A percentile compares a stretch with the other conserved stretches of the same genome.
Evolutionary conservation across 2,329 filamentous ascomycete species (phyloP).

Genomic region (Aspergillus fructus): DNA sequence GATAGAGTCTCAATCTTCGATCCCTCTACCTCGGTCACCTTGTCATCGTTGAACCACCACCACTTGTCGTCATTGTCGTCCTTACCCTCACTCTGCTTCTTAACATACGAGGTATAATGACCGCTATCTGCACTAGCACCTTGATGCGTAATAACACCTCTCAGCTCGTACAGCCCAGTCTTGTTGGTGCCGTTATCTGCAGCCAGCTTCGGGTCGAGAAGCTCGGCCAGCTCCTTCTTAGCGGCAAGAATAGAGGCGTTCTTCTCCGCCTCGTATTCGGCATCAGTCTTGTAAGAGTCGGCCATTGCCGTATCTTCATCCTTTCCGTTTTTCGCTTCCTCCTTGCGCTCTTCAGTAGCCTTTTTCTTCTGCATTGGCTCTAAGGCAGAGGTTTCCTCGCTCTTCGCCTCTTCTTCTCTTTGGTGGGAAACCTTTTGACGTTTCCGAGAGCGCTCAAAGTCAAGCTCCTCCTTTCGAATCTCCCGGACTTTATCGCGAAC

Average conservation of each 20-base stretch:
- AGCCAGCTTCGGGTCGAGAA: slow-evolving; percentile 73
- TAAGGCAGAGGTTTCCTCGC: slow-evolving; percentile 31
- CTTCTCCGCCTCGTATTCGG: slow-evolving; percentile 84
- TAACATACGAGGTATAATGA: slow-evolving; percentile 97
- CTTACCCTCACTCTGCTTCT: slow-evolving; percentile 75
- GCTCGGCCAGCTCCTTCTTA: slow-evolving; percentile 81
- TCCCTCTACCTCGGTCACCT: slow-evolving; percentile 83
- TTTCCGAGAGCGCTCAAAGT: slow-evolving; percentile 88
- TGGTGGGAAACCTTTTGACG: slow-evolving; percentile 73
- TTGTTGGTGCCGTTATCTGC: slow-evolving; percentile 84
- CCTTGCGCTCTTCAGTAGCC: slow-evolving; percentile 51
- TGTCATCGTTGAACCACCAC: slow-evolving; percentile 99
- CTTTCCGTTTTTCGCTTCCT: slow-evolving; percentile 51
- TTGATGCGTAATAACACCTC: slow-evolving; percentile 93
- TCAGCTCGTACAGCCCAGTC: slow-evolving; percentile 91
- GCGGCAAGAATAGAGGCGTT: slow-evolving; percentile 70
- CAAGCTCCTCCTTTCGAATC: slow-evolving; percentile 90
- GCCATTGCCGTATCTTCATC: slow-evolving; percentile 72
- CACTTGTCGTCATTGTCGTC: slow-evolving; percentile 86
- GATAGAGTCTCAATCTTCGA: slow-evolving; percentile 90
- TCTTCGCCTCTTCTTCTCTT: slow-evolving; percentile 53
- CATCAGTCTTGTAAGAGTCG: slow-evolving; percentile 85
- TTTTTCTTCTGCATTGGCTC: slow-evolving; percentile 51
- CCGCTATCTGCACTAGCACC: slow-evolving; percentile 95
- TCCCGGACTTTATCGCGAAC: slow-evolving; percentile 97